phyloP scores from a whole-genome alignment of 768 basidiomycete genomes.

The Boletus pseudo-olivaceus region DNA sequence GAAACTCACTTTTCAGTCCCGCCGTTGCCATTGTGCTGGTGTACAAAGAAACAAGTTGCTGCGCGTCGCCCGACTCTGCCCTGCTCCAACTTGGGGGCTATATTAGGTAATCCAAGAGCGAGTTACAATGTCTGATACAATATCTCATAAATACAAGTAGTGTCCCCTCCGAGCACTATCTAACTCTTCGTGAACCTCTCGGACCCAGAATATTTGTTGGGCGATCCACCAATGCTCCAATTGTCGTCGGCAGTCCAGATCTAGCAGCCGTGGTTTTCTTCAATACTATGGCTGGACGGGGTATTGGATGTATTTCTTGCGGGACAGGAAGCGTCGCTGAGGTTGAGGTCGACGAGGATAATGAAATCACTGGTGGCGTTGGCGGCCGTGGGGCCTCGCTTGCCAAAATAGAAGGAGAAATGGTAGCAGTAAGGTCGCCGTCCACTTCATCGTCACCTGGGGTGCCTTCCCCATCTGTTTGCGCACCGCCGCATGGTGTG shows the following conservation, averaged over 20 bases:
- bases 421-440: conserved; percentile 21
- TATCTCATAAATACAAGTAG: conserved; percentile 11
- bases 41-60: not conserved
- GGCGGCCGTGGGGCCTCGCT: conserved; percentile 13
- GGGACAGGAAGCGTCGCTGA: conserved; percentile 26
- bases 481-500: conserved; percentile 10
- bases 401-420: conserved; percentile 5
- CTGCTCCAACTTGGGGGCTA: not conserved
- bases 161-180: conserved; percentile 11
- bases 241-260: conserved; percentile 21
- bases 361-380: conserved; percentile 28
- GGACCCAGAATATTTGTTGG: conserved; percentile 34
- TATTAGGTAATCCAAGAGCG: conserved; percentile 24
- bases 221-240: conserved; percentile 30
- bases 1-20: conserved; percentile 61
- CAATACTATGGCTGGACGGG: not conserved
- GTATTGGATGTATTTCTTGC: conserved; percentile 8
- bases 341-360: conserved; percentile 40
- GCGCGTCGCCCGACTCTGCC: not conserved
- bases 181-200: conserved; percentile 29
- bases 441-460: conserved; percentile 5
- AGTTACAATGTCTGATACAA: not conserved
- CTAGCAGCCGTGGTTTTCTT: conserved; percentile 26
- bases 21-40: conserved; percentile 51
- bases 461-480: conserved; percentile 26